Evolutionary conservation across 805 yeast species (phyloP), one percentile per base, ranked within the genome.

Genomic region (Barnettozyma wickerhamii): DNA sequence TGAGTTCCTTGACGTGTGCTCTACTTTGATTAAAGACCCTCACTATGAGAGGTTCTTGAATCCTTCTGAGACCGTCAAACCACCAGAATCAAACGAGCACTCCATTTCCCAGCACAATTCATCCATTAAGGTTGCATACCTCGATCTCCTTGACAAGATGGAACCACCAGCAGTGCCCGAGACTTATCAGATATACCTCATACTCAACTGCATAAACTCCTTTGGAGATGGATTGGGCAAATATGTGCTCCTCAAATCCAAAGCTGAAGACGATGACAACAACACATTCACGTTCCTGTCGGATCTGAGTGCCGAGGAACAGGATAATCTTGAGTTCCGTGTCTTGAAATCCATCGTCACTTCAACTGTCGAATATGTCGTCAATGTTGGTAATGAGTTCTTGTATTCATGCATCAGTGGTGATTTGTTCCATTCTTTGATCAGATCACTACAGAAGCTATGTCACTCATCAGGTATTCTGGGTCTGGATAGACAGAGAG

Each of bases 381-480:
- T 77, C 18, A 58, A 64, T 4, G 62, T 75, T 21, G 74, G 72
- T 35, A 62, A 72, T 9, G 65, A 69, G 3, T 80, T 77, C 38
- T 56, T 91, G 7, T 79, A 79, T 50, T 76, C 89, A 0, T 68
- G 84, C 5, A 61, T 86, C 53, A 95, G 88, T 51, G 69, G 72
- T 40, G 91, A 84, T 14, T 55, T 79, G 17, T 90, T 85, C 58
- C 84, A 84, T 42, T 62, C 68, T 9, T 54, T 82, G 4, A 77
- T 89, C 3, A 67, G 95, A 30, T 74, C 95, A 0, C 69, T 86
- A 7, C 97, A 91, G 58, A 81, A 82, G 47, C 68, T 86, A 36
- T 78, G 95, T 6, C 96, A 88, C 56, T 78, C 90, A 0, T 74
- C 90, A 0, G 97, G 97, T 0, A 64, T 87, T 13, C 60, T 89